Evolutionary conservation across 78 protist genomes (phyloP), one percentile per base, ranked within the genome.

Genomic region (Dictyostelium firmibasis): DNA sequence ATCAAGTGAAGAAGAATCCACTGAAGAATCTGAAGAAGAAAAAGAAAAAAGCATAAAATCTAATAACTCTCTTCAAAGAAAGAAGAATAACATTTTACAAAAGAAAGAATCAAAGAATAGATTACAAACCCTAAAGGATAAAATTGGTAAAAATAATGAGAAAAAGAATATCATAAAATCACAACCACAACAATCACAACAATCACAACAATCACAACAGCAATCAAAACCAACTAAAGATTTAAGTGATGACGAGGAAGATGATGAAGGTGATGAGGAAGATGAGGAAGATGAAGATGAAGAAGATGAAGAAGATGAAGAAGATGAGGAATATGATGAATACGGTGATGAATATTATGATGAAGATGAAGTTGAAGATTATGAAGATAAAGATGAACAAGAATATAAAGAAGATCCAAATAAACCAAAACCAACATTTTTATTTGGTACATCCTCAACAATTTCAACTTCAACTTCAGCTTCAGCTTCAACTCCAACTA

Each of bases 371-470:
- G 62, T 38, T 14, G 50, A 76, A 3, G 4, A 77, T 4, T 25
- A 77, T 0, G 62, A 77, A 10, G 60, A 77, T 0, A 62, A 77
- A 9, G 36, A 77, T 20, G 57, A 77, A 1, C 23, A 38, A 7
- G 83, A 77, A 2, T 18, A 77, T n/a, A 41, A 77, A 25, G 83
- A 77, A 25, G 83, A 77, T 10, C 27, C 33, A 77, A 43, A 77
- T 41, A 77, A 77, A 77, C 83, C 60, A 77, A 77, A 77, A 41
- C 50, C 25, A 77, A 41, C 33, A 3, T 77, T 77, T 41, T 77
- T 43, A 43, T 77, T 77, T 77, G 83, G 83, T 25, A 31, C 38
- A 33, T 72, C 79, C 14, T 33, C 83, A 77, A 75, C 41, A 16
- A 13, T 53, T 13, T 36, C 81, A 36, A 35, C 20, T 7, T 14